These are phyloP conservation scores for Syzygium jambos DNA, from an alignment of 345 rosid genomes.

Conservation along the genomic window DNA sequence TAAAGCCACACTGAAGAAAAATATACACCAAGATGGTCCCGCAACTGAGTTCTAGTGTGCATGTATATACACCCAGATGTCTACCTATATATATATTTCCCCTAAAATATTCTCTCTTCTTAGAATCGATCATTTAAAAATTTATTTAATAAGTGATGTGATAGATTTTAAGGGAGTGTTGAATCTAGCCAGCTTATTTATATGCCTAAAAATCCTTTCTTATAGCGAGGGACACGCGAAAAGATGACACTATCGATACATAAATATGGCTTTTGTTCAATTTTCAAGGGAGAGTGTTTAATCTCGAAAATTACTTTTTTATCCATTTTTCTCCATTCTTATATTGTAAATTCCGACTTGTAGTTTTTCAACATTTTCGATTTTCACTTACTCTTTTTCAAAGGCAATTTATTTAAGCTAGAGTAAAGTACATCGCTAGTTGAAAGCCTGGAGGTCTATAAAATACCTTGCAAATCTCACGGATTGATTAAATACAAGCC, in stretches of 20 bases:
- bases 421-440: neutral
- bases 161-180: neutral
- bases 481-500: neutral
- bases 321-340: neutral
- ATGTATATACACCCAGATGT: neutral
- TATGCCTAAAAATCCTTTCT: neutral
- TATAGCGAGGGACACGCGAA: neutral
- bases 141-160: neutral
- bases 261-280: neutral
- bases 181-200: neutral
- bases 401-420: neutral
- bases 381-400: accelerated
- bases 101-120: neutral
- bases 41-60: neutral
- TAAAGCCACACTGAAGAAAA: neutral
- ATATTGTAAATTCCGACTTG: neutral
- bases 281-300: neutral
- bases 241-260: neutral
- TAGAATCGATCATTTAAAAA: neutral
- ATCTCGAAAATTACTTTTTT: neutral
- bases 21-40: neutral
- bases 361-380: neutral
- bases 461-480: neutral
- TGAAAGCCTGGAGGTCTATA: neutral
- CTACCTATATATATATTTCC: neutral